Percentiles rank a stretch among this genome's conserved stretches.
These are phyloP conservation scores for Hyphopichia buzzinii DNA, from an alignment of 1,139 yeast species.

Conservation along the genomic window DNA sequence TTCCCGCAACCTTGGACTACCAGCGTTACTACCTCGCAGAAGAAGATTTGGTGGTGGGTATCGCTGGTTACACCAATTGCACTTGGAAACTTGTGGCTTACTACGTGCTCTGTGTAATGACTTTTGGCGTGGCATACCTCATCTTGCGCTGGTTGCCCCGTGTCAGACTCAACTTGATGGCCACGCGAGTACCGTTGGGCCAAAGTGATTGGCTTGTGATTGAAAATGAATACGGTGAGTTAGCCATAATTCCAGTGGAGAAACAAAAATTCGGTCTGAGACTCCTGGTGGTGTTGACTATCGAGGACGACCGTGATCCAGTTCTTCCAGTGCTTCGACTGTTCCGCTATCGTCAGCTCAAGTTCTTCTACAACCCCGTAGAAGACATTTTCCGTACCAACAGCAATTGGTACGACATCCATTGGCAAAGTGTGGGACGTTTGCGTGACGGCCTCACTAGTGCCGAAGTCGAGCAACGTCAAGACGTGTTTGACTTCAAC, in stretches of 20 bases:
- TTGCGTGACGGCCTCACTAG: conserved; percentile 73
- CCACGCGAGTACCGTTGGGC: conserved; percentile 66
- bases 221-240: conserved; percentile 91
- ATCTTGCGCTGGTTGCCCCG: conserved; percentile 84
- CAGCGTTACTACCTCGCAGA: conserved; percentile 93
- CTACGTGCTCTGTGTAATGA: conserved; percentile 51
- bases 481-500: conserved; percentile 73
- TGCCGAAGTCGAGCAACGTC: conserved; percentile 65
- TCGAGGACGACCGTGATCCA: conserved; percentile 34
- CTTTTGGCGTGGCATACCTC: conserved; percentile 73
- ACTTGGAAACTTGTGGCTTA: conserved; percentile 46
- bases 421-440: conserved; percentile 63
- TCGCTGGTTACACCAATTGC: conserved; percentile 79
- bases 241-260: conserved; percentile 55
- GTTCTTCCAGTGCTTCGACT: conserved; percentile 66
- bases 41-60: conserved; percentile 90
- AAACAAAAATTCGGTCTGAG: conserved; percentile 67
- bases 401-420: conserved; percentile 77
- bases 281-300: conserved; percentile 62
- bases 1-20: conserved; percentile 44
- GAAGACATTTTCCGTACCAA: conserved; percentile 85
- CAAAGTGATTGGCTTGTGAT: conserved; percentile 90
- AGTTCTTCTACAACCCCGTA: conserved; percentile 77
- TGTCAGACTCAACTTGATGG: conserved; percentile 66
- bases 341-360: conserved; percentile 80